A percentile compares a stretch with the other conserved stretches of the same genome.
These are phyloP conservation scores for Phytophthora tubulina DNA, from an alignment of 352 stramenopile species.

Conservation along the genomic window DNA sequence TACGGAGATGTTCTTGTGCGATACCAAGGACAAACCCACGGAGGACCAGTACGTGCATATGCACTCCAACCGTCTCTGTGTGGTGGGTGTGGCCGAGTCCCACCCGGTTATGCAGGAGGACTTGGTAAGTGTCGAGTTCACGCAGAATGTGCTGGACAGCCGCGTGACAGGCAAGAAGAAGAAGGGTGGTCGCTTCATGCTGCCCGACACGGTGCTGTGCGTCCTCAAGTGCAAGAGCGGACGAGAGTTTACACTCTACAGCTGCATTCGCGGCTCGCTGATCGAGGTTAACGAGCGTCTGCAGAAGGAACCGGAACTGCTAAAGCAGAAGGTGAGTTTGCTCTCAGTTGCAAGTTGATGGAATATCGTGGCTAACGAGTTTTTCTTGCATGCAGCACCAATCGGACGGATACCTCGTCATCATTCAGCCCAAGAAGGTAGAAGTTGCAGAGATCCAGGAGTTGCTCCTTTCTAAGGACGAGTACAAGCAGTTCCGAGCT, in stretches of 20 bases:
- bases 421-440: conserved; percentile 84
- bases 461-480: conserved; percentile 80
- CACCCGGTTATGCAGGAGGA: conserved; percentile 76
- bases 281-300: conserved; percentile 86
- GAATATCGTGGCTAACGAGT: conserved; percentile 1
- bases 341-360: neutral
- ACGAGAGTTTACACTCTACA: conserved; percentile 68
- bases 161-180: conserved; percentile 90
- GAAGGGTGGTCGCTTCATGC: conserved; percentile 81
- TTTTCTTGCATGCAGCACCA: conserved; percentile 55
- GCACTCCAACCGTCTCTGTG: conserved; percentile 90
- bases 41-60: conserved; percentile 92
- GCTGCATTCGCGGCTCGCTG: conserved; percentile 82
- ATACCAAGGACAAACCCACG: conserved; percentile 71
- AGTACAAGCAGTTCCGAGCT: conserved; percentile 78
- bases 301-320: conserved; percentile 59
- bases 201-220: conserved; percentile 73
- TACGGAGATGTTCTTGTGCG: conserved; percentile 84
- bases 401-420: conserved; percentile 83
- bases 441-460: conserved; percentile 86
- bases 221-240: conserved; percentile 76
- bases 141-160: conserved; percentile 69
- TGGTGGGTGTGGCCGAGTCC: conserved; percentile 75
- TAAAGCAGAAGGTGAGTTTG: conserved; percentile 59
- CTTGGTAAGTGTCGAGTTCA: conserved; percentile 73